Evolutionary conservation across 805 yeast genomes (phyloP).

Genomic region (Phaffomyces antillensis): DNA sequence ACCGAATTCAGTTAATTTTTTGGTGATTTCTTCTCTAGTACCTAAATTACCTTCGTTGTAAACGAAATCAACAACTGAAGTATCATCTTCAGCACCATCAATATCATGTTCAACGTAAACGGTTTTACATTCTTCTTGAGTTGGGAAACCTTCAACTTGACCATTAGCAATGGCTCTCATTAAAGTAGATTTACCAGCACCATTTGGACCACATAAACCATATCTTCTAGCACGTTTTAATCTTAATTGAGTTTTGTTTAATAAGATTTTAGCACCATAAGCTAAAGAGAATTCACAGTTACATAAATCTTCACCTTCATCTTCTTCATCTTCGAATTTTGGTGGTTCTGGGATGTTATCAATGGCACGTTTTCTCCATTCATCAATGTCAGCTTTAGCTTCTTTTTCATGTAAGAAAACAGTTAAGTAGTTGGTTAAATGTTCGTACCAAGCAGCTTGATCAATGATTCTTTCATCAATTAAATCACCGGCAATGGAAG

Average conservation of each 20-base stretch:
- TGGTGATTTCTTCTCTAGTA: slow-evolving; percentile 61
- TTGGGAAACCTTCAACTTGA: slow-evolving; percentile 99
- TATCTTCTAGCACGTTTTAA: slow-evolving; percentile 98
- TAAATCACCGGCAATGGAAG: slow-evolving; percentile 97
- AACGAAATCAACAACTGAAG: slow-evolving; percentile 90
- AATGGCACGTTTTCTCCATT: slow-evolving; percentile 91
- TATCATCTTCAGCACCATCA: slow-evolving; percentile 96
- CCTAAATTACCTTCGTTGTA: slow-evolving; percentile 65
- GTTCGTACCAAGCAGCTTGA: slow-evolving; percentile 84
- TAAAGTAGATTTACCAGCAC: slow-evolving; percentile 99
- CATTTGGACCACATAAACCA: slow-evolving; percentile 99
- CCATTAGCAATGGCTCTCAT: slow-evolving; percentile 97
- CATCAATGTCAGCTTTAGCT: slow-evolving; percentile 86
- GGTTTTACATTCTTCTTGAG: slow-evolving; percentile 98
- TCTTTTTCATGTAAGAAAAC: slow-evolving; percentile 90
- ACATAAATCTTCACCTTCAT: slow-evolving; percentile 99
- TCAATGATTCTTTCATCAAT: slow-evolving; percentile 96
- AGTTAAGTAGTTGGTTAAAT: slow-evolving; percentile 90
- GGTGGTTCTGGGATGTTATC: slow-evolving; percentile 98
- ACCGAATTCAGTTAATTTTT: slow-evolving; percentile 80
- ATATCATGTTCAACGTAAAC: slow-evolving; percentile 99
- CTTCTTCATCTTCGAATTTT: slow-evolving; percentile 92
- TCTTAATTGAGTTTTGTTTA: slow-evolving; percentile 98
- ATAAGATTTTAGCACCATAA: slow-evolving; percentile 99
- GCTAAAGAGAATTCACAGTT: slow-evolving; percentile 99